Percentiles rank a stretch among this genome's conserved stretches.
phyloP scores from a whole-genome alignment of 495 filamentous ascomycete genomes.

The Trichoderma virens region DNA sequence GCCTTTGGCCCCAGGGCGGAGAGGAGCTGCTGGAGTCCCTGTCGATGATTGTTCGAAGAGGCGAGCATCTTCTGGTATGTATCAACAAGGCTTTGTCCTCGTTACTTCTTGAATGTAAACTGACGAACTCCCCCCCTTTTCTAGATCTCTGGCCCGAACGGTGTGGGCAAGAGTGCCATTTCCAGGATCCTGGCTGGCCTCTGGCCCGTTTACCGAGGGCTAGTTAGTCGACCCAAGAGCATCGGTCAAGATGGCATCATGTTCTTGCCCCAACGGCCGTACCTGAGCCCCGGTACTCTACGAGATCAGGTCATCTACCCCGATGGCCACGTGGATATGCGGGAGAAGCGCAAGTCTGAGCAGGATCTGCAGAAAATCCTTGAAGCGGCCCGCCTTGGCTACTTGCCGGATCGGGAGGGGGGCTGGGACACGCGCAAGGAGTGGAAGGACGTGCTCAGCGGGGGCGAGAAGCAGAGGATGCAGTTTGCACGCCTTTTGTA shows the following conservation, averaged over 20 bases:
- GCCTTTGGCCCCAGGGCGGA: slow-evolving; percentile 73
- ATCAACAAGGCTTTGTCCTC: background rate
- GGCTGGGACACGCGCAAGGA: slow-evolving; percentile 96
- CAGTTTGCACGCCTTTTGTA: slow-evolving; percentile 85
- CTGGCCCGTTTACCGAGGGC: slow-evolving; percentile 89
- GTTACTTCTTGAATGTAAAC: too few relatives aligned
- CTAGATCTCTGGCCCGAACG: slow-evolving; percentile 85
- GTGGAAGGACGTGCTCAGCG: slow-evolving; percentile 95
- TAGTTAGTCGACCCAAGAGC: slow-evolving; percentile 76
- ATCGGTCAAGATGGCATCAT: slow-evolving; percentile 88
- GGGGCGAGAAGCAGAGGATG: slow-evolving; percentile 97
- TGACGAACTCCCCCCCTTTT: too few relatives aligned
- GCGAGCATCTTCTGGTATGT: slow-evolving; percentile 71
- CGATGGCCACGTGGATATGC: slow-evolving; percentile 91
- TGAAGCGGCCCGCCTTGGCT: slow-evolving; percentile 76
- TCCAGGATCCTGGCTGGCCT: slow-evolving; percentile 84
- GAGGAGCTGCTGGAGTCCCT: slow-evolving; percentile 85
- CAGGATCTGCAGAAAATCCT: slow-evolving; percentile 65
- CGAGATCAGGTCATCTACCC: slow-evolving; percentile 98
- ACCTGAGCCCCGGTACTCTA: slow-evolving; percentile 89
- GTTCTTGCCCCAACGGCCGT: slow-evolving; percentile 94
- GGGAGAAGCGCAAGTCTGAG: slow-evolving; percentile 66
- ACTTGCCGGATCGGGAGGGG: slow-evolving; percentile 84
- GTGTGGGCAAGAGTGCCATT: slow-evolving; percentile 87
- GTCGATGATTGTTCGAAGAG: slow-evolving; percentile 76